Conservation (phyloP, 2,329 filamentous ascomycete species). For the Ceratocystis ficicola region DNA sequence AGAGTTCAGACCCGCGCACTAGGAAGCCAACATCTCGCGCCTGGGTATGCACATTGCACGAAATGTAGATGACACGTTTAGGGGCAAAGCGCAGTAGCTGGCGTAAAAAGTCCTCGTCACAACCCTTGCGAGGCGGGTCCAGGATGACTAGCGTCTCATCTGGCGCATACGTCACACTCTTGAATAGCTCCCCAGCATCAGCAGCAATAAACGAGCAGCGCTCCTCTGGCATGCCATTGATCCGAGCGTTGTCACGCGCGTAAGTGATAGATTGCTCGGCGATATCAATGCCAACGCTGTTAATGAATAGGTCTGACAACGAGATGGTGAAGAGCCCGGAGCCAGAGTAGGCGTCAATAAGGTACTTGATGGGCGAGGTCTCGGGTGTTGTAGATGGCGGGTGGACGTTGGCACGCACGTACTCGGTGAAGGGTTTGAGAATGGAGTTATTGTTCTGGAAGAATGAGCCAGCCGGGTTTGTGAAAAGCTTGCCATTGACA, state of each 20-base stretch:
- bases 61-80: conserved; percentile 77
- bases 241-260: conserved; percentile 62
- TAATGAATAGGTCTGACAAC: conserved; percentile 70
- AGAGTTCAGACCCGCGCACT: conserved; percentile 49
- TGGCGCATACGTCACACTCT: conserved; percentile 38
- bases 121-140: conserved; percentile 93
- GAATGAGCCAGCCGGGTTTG: conserved; percentile 85
- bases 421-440: conserved; percentile 70
- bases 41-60: conserved; percentile 96
- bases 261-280: conserved; percentile 63
- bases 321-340: conserved; percentile 96
- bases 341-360: conserved; percentile 96
- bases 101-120: conserved; percentile 68
- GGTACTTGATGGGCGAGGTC: conserved; percentile 53
- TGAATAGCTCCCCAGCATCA: conserved; percentile 73
- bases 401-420: conserved; percentile 69
- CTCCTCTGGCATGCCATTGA: conserved; percentile 56
- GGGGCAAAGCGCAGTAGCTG: conserved; percentile 73
- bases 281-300: conserved; percentile 84
- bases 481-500: conserved; percentile 71
- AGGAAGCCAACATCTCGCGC: conserved; percentile 82
- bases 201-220: conserved; percentile 79
- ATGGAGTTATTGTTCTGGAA: conserved; percentile 99
- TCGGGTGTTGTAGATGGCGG: conserved; percentile 33
- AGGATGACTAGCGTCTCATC: conserved; percentile 87